A percentile compares a stretch with the other conserved stretches of the same genome.
Conservation (phyloP, 1,284 basidiomycete genomes). For the Violaceomyces palustris region DNA sequence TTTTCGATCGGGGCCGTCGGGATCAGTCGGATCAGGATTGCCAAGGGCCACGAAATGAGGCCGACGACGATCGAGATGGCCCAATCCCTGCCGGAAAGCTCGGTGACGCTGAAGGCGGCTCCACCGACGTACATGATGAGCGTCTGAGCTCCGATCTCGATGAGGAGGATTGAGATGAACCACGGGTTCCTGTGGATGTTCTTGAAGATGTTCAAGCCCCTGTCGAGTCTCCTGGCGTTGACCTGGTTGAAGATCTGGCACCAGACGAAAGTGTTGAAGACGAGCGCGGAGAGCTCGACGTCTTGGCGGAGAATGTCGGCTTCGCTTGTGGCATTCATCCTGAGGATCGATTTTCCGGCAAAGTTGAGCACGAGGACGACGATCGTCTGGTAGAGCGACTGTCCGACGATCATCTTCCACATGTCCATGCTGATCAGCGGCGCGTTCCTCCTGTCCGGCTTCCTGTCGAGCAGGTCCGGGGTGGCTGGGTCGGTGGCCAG, state of each 20-base stretch:
- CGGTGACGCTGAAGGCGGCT: conserved; percentile 83
- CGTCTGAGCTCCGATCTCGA: conserved; percentile 81
- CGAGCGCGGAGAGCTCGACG: conserved; percentile 69
- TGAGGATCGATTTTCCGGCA: conserved; percentile 67
- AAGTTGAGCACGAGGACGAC: conserved; percentile 88
- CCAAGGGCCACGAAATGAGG: conserved; percentile 78
- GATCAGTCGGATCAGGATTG: conserved; percentile 71
- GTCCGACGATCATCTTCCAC: conserved; percentile 82
- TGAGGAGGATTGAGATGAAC: conserved; percentile 77
- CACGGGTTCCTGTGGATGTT: conserved; percentile 75
- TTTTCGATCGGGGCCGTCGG: conserved; percentile 76
- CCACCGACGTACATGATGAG: conserved; percentile 88
- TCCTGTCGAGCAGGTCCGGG: conserved; percentile 72
- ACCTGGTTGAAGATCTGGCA: conserved; percentile 71
- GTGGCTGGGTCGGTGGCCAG: conserved; percentile 92
- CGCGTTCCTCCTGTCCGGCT: conserved; percentile 80
- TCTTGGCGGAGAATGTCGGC: conserved; percentile 53
- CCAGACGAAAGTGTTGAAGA: conserved; percentile 96
- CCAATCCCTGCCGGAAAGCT: conserved; percentile 77
- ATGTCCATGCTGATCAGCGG: conserved; percentile 79
- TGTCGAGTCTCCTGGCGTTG: conserved; percentile 82
- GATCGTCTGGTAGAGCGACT: conserved; percentile 80
- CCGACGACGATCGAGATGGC: conserved; percentile 84
- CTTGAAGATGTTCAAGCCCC: conserved; percentile 80
- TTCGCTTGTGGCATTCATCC: conserved; percentile 49